These are phyloP conservation scores for Bruguiera hainesii DNA, from an alignment of 441 rosid genomes.

Conservation along the genomic window DNA sequence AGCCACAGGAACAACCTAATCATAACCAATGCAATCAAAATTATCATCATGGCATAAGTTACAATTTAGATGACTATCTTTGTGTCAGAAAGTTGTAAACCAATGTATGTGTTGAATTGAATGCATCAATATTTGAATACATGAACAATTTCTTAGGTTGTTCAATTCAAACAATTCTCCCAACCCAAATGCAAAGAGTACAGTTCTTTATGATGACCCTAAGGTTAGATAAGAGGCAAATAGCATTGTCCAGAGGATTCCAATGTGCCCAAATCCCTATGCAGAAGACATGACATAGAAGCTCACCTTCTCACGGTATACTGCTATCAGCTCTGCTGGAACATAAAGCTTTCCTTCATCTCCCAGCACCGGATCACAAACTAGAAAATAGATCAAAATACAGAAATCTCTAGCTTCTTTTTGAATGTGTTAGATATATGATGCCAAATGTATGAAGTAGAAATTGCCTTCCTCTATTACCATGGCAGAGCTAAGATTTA, in stretches of 20 bases:
- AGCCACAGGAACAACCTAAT: conserved; percentile 97
- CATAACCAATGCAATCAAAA: conserved; percentile 15
- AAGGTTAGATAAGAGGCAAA: background rate
- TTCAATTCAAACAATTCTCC: conserved; percentile 1
- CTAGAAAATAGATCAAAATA: conserved; percentile 39
- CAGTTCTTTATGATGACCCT: background rate
- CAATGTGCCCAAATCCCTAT: background rate
- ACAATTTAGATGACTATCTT: conserved; percentile 13
- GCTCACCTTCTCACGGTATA: conserved; percentile 87
- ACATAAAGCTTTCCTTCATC: conserved; percentile 99
- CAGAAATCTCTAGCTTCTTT: background rate
- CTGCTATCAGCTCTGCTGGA: conserved; percentile 73
- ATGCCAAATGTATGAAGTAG: background rate
- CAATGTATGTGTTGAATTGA: background rate
- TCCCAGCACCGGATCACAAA: conserved; percentile 99
- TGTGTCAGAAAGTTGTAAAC: conserved; percentile 11
- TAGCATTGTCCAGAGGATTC: background rate
- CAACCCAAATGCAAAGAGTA: conserved; percentile 9
- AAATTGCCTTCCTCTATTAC: background rate
- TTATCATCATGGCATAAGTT: conserved; percentile 11
- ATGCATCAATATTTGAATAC: background rate
- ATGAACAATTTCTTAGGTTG: background rate
- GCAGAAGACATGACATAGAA: background rate
- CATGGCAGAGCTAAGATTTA: background rate
- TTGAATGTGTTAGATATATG: conserved; percentile 3